phyloP scores from a whole-genome alignment of 148 eudicot genomes.

The Bassia scoparia region DNA sequence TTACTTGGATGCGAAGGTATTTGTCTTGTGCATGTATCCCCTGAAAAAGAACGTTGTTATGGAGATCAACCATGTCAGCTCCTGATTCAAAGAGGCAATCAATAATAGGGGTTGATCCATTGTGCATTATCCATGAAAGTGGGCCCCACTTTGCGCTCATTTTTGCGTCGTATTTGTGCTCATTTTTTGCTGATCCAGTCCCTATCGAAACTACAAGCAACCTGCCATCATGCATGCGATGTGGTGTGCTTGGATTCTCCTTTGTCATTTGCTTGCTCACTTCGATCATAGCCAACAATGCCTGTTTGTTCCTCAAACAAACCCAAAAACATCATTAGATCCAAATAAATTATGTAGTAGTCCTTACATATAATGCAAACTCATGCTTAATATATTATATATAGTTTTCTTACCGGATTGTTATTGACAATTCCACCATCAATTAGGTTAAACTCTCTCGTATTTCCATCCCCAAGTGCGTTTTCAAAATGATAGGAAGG shows the following conservation, averaged over 20 bases:
- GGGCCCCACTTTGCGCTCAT: constrained; percentile 41
- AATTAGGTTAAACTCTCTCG: constrained; percentile 34
- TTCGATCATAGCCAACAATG: constrained; percentile 36
- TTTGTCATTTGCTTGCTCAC: constrained; percentile 34
- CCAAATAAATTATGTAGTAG: no score
- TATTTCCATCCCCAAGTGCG: constrained; percentile 17
- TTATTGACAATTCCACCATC: constrained; percentile 37
- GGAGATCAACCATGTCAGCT: constrained; percentile 31
- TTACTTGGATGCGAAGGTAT: constrained; percentile 37
- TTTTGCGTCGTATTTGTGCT: constrained; percentile 35
- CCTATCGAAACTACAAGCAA: constrained; percentile 51
- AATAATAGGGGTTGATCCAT: constrained; percentile 28
- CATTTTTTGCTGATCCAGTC: constrained; percentile 38
- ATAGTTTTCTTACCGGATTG: constrained; percentile 32
- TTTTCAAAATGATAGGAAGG: constrained; percentile 37
- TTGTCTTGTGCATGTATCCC: constrained; percentile 26
- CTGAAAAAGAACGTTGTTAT: constrained; percentile 28
- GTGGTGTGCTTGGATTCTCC: constrained; percentile 23
- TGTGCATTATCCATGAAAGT: constrained; percentile 26
- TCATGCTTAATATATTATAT: no score
- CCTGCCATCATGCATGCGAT: constrained; percentile 17
- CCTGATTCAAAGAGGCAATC: constrained; percentile 24
- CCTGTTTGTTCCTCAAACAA: constrained; percentile 23
- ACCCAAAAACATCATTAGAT: no score
- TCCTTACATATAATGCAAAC: no score